These are phyloP conservation scores for Zancudomyces culisetae DNA, from an alignment of 371 early-diverging fungal genomes.

Conservation along the genomic window DNA sequence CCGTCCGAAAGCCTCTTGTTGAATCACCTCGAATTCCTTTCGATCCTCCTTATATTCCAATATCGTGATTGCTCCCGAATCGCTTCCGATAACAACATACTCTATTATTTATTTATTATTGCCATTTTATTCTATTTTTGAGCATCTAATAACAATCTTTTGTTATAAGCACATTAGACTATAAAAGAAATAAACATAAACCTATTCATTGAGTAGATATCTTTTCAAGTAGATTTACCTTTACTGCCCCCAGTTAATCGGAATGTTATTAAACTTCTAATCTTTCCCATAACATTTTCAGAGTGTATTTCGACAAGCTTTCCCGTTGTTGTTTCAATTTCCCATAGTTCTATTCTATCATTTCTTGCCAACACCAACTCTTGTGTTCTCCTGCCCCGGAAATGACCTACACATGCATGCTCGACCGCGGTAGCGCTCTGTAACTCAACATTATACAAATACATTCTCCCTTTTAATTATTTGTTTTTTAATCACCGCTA, in stretches of 20 bases:
- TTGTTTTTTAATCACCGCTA: no score
- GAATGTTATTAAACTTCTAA: constrained; percentile 70
- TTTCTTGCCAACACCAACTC: constrained; percentile 74
- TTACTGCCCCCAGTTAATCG: constrained; percentile 51
- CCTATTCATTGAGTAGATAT: no score
- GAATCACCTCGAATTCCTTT: constrained; percentile 61
- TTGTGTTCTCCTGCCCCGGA: constrained; percentile 76
- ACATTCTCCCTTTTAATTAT: constrained; percentile 31
- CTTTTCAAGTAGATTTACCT: constrained; percentile 13
- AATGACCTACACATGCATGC: constrained; percentile 73
- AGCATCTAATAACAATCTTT: no score
- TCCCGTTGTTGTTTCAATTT: constrained; percentile 61
- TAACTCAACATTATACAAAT: constrained; percentile 77
- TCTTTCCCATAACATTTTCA: constrained; percentile 68
- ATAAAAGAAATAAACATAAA: no score
- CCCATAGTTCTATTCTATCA: constrained; percentile 60
- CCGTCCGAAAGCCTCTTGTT: constrained; percentile 91
- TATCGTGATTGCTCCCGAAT: constrained; percentile 79
- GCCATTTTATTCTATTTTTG: background rate
- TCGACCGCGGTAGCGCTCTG: constrained; percentile 62
- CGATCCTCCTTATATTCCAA: constrained; percentile 66
- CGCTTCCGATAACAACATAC: constrained; percentile 74
- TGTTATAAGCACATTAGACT: no score
- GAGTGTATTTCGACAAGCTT: constrained; percentile 53
- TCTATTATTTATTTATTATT: constrained; percentile 27